These are phyloP conservation scores for Linum usitatissimum DNA, from an alignment of 345 rosid genomes.

Conservation along the genomic window DNA sequence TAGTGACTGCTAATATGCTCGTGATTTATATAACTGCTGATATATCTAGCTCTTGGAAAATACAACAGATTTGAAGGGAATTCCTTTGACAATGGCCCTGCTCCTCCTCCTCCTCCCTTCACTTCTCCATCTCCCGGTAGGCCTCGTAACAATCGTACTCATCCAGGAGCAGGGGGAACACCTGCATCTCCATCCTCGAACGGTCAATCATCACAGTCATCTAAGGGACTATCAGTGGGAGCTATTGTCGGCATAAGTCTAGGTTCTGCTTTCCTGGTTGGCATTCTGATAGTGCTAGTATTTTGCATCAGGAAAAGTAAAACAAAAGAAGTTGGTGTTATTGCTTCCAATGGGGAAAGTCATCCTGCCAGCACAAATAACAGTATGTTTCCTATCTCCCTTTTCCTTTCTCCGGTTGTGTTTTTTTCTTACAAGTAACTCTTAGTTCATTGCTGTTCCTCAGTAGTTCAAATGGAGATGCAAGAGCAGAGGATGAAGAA, in stretches of 20 bases:
- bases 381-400: constrained; percentile 24
- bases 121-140: constrained; percentile 50
- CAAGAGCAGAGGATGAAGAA: constrained; percentile 60
- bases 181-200: constrained; percentile 24
- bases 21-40: constrained; percentile 2
- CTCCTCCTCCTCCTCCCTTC: constrained; percentile 57
- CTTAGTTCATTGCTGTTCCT: neutral
- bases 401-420: neutral
- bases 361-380: constrained; percentile 29
- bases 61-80: constrained; percentile 73
- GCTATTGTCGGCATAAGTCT: constrained; percentile 52
- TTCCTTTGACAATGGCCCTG: constrained; percentile 72
- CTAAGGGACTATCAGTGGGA: constrained; percentile 47
- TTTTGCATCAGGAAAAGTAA: constrained; percentile 40
- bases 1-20: neutral
- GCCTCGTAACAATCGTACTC: constrained; percentile 32
- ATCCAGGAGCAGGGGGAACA: constrained; percentile 30
- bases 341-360: constrained; percentile 36
- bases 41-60: constrained; percentile 16
- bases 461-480: constrained; percentile 36
- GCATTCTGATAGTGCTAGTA: constrained; percentile 39
- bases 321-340: constrained; percentile 31
- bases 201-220: constrained; percentile 36
- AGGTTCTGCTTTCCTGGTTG: constrained; percentile 47
- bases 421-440: neutral